phyloP scores from a whole-genome alignment of 2,329 filamentous ascomycete genomes.

The Monilinia fructicola region DNA sequence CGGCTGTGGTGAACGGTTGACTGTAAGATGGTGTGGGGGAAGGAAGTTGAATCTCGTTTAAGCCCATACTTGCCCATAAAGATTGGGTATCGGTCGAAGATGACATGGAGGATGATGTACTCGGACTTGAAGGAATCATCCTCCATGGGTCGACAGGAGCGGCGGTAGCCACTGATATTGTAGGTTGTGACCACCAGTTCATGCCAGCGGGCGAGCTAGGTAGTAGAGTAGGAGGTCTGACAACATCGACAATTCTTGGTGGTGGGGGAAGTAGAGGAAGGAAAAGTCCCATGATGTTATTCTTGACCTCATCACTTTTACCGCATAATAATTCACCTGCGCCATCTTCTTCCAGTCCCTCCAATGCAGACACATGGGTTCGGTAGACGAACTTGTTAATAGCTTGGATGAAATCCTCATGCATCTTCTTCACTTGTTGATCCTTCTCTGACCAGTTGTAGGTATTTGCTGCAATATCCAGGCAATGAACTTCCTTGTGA shows the following conservation, averaged over 20 bases:
- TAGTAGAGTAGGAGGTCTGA: conserved; percentile 81
- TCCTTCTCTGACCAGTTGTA: conserved; percentile 98
- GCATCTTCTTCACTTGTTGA: conserved; percentile 91
- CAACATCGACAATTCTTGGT: conserved; percentile 83
- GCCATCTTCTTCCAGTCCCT: conserved; percentile 95
- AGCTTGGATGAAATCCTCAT: conserved; percentile 93
- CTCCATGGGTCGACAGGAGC: conserved; percentile 84
- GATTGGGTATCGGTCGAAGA: conserved; percentile 61
- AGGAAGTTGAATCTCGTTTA: conserved; percentile 71
- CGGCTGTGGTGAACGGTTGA: conserved; percentile 71
- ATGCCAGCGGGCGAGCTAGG: conserved; percentile 75
- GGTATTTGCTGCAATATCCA: conserved; percentile 83
- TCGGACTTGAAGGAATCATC: conserved; percentile 85
- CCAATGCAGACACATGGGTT: conserved; percentile 81
- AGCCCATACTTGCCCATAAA: conserved; percentile 76
- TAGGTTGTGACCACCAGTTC: conserved; percentile 77
- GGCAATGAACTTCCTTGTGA: conserved; percentile 92
- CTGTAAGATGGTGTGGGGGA: conserved; percentile 80
- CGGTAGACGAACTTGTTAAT: conserved; percentile 97
- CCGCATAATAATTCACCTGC: conserved; percentile 89
- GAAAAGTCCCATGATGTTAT: conserved; percentile 77
- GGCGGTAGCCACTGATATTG: conserved; percentile 63
- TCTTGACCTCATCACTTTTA: conserved; percentile 91
- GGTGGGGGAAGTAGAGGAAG: conserved; percentile 82
- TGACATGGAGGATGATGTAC: conserved; percentile 60